Conservation (phyloP, 345 rosid genomes). For the Chamaenerion angustifolium region DNA sequence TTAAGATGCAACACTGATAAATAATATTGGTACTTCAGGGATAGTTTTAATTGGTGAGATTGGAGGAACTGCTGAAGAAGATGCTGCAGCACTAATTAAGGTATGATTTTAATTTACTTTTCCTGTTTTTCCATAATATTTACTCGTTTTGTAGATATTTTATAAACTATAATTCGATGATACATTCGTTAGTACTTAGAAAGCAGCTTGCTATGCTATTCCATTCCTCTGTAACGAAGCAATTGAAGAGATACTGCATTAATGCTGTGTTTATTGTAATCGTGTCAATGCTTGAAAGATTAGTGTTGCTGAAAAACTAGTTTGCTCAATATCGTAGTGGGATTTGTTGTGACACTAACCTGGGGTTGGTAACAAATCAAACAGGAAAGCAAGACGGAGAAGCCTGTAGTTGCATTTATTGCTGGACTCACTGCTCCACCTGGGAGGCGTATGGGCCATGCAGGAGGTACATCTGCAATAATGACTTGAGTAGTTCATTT, state of each 20-base stretch:
- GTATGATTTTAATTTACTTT: conserved; percentile 13
- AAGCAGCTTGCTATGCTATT: too few relatives aligned
- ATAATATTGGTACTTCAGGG: conserved; percentile 31
- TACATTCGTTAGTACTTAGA: too few relatives aligned
- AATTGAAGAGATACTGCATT: too few relatives aligned
- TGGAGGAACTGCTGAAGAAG: conserved; percentile 97
- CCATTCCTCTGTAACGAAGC: too few relatives aligned
- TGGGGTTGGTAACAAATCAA: conserved; percentile 3
- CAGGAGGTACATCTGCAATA: conserved; percentile 63
- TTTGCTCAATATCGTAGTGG: background rate
- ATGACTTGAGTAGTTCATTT: too few relatives aligned
- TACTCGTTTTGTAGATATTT: too few relatives aligned
- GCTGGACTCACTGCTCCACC: conserved; percentile 99
- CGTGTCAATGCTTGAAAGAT: too few relatives aligned
- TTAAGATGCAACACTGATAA: too few relatives aligned
- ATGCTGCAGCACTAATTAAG: conserved; percentile 87
- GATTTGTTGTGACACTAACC: background rate
- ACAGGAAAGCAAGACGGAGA: conserved; percentile 92
- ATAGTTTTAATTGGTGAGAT: conserved; percentile 88
- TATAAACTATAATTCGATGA: too few relatives aligned
- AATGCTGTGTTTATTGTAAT: too few relatives aligned
- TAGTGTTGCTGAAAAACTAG: background rate
- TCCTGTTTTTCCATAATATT: too few relatives aligned
- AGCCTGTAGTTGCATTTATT: conserved; percentile 87
- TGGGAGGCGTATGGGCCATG: conserved; percentile 98